A percentile compares a stretch with the other conserved stretches of the same genome.
Evolutionary conservation across 2,329 filamentous ascomycete species (phyloP).

Genomic region (Colletotrichum lentis): DNA sequence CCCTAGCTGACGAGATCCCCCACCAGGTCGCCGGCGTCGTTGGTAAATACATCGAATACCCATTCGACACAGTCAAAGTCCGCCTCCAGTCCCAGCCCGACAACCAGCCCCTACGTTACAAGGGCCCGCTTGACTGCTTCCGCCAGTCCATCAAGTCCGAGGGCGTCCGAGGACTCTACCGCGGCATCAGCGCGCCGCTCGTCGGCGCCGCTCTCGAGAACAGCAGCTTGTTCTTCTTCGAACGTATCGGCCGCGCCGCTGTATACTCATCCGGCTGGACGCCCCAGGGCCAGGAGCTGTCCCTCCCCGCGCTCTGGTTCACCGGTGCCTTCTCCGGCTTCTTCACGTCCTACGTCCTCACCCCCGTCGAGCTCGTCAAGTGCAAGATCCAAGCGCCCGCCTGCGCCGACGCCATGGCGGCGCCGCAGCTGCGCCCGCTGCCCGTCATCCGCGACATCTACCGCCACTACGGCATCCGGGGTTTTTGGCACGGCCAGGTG

Average conservation of each 20-base stretch:
- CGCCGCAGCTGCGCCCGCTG: constrained; percentile 67
- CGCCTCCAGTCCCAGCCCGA: constrained; percentile 95
- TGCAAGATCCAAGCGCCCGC: constrained; percentile 92
- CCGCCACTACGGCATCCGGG: constrained; percentile 79
- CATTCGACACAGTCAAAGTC: constrained; percentile 98
- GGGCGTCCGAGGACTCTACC: constrained; percentile 84
- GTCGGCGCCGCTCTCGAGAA: constrained; percentile 92
- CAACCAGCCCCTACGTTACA: constrained; percentile 80
- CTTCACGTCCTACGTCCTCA: constrained; percentile 89
- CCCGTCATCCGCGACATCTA: constrained; percentile 81
- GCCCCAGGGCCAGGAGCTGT: constrained; percentile 66
- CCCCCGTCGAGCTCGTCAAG: constrained; percentile 95
- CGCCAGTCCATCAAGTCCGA: constrained; percentile 81
- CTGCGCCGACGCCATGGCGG: constrained; percentile 51
- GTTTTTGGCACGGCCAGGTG: constrained; percentile 95
- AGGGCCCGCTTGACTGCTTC: constrained; percentile 92
- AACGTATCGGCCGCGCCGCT: constrained; percentile 75
- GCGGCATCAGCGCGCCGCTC: constrained; percentile 90
- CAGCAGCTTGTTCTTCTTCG: constrained; percentile 92
- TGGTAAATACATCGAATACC: constrained; percentile 97
- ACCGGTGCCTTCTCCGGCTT: constrained; percentile 89
- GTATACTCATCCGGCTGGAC: constrained; percentile 63
- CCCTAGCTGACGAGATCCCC: constrained; percentile 16
- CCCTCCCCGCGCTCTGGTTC: constrained; percentile 76
- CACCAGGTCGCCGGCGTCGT: constrained; percentile 79